Conservation (phyloP, 2,329 filamentous ascomycete species). For the Phialophora chinensis region DNA sequence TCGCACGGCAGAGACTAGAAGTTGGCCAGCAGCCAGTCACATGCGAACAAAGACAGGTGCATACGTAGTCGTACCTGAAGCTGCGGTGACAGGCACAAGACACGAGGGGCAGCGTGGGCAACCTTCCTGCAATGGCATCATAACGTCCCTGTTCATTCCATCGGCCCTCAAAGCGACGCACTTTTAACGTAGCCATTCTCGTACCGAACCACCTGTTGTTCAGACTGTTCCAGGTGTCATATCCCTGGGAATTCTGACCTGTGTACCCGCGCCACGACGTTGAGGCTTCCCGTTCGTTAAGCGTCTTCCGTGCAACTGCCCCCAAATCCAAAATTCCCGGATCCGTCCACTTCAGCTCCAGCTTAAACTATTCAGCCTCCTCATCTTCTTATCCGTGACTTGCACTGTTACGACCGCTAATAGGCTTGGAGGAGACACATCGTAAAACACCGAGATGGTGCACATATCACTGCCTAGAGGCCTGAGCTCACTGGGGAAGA, state of each 20-base stretch:
- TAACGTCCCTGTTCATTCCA: background rate
- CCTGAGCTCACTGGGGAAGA: slow-evolving; percentile 56
- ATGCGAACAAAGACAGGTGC: background rate
- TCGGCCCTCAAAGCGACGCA: background rate
- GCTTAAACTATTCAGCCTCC: slow-evolving; percentile 6
- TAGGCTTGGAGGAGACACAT: background rate
- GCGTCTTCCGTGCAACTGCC: background rate
- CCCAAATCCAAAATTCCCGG: slow-evolving; percentile 6
- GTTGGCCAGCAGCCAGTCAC: background rate
- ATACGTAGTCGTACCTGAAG: slow-evolving; percentile 11
- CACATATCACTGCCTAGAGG: slow-evolving; percentile 62
- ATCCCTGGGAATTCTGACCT: background rate
- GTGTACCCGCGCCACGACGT: background rate
- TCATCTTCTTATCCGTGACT: background rate
- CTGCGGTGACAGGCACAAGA: background rate
- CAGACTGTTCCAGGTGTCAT: background rate
- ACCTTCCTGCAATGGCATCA: background rate
- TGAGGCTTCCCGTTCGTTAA: background rate
- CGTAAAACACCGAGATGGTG: slow-evolving; percentile 50
- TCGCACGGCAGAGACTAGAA: background rate
- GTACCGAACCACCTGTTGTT: background rate
- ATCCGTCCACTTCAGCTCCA: slow-evolving; percentile 16
- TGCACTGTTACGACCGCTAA: background rate
- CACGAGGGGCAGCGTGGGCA: background rate
- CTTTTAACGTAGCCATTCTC: background rate